Conservation (phyloP, 202 grass and related monocot genomes). For the Schoenoplectus triqueter region DNA sequence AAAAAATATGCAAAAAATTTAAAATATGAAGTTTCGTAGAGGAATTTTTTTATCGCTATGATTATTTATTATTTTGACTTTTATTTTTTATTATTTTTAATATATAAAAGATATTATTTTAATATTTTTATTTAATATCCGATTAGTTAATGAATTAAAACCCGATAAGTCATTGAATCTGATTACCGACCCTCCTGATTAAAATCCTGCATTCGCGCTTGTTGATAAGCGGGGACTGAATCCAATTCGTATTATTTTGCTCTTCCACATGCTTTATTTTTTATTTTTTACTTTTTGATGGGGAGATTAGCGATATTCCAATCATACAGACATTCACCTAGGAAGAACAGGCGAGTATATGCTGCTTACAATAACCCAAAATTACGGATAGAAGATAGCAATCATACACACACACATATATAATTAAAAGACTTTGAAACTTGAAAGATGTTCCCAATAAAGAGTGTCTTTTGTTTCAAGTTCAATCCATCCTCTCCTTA, state of each 20-base stretch:
- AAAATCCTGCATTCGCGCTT: no score
- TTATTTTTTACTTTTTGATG: background rate
- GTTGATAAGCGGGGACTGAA: background rate
- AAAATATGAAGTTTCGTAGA: no score
- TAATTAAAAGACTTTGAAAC: background rate
- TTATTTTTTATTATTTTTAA: no score
- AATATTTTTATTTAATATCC: no score
- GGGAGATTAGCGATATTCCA: constrained; percentile 16
- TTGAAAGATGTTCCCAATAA: constrained; percentile 35
- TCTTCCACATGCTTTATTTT: background rate
- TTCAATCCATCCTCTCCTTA: constrained; percentile 37
- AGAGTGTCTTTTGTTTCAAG: constrained; percentile 41
- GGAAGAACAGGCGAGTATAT: background rate
- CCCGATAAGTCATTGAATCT: no score
- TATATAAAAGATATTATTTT: no score
- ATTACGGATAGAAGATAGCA: constrained; percentile 14
- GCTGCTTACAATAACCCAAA: constrained; percentile 32
- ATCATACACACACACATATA: constrained; percentile 12
- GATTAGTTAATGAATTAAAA: no score
- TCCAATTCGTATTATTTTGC: background rate
- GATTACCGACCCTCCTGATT: no score
- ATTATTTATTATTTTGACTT: no score
- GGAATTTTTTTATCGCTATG: no score
- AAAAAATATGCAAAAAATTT: no score
- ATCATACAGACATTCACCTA: constrained; percentile 36